Conservation (phyloP, 129 eudicot species). For the Erigeron canadensis region DNA sequence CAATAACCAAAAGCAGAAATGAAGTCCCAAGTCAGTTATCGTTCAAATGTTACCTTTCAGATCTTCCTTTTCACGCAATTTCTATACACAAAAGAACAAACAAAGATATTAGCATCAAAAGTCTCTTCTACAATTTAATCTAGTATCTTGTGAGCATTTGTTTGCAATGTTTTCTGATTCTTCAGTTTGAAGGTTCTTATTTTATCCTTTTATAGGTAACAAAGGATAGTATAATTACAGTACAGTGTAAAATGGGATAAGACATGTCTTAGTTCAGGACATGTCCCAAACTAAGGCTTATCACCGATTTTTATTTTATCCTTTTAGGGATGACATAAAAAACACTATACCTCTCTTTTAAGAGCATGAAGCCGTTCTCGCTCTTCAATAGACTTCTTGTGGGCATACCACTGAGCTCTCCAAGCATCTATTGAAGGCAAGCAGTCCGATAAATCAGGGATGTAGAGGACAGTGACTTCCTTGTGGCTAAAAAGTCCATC, state of each 20-base stretch:
- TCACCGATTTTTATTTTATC: background rate
- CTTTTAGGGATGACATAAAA: slow-evolving; percentile 5
- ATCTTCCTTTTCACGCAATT: slow-evolving; percentile 48
- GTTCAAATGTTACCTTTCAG: slow-evolving; percentile 52
- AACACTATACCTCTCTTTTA: slow-evolving; percentile 58
- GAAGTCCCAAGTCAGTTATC: slow-evolving; percentile 2
- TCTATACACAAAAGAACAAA: slow-evolving; percentile 38
- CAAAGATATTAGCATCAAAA: slow-evolving; percentile 17
- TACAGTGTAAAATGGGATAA: too few species aligned
- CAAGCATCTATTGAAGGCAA: slow-evolving; percentile 81
- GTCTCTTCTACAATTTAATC: background rate
- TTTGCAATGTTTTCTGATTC: background rate
- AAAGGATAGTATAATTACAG: background rate
- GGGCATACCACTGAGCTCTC: slow-evolving; percentile 83
- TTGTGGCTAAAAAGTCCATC: slow-evolving; percentile 91
- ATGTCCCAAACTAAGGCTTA: too few species aligned
- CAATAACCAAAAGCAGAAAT: background rate
- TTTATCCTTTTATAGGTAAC: slow-evolving; percentile 8
- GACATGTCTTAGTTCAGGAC: too few species aligned
- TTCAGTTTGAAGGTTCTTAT: background rate
- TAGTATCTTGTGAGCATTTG: background rate
- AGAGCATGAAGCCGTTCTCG: slow-evolving; percentile 48
- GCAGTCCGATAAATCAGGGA: slow-evolving; percentile 88
- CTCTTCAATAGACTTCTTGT: slow-evolving; percentile 78
- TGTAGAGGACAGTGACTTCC: slow-evolving; percentile 81